Evolutionary conservation across 2,329 filamentous ascomycete genomes (phyloP), one percentile per base, ranked within the genome.

Genomic region (Colletotrichum caudatum): DNA sequence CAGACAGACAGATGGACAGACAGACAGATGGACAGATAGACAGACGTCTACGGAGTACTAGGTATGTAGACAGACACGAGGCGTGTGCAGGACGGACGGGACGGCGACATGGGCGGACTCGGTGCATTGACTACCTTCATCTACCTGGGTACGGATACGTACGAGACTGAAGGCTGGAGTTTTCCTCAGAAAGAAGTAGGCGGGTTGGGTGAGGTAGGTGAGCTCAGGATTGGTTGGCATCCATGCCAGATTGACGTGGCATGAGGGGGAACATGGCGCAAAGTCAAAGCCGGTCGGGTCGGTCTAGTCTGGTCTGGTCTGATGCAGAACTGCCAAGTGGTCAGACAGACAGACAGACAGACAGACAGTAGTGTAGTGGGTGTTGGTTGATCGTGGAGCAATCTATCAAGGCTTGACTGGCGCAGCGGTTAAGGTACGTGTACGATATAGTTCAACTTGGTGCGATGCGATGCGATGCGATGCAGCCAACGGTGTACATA

Each of bases 331-430:
- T 29, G 29, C 29, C 29, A 29, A 29, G 29, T 4, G 29, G 29
- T 4, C 3, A 29, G 26, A 29, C 3, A 29, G 26, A 29, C 3
- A 29, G 29, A 29, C 3, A 29, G 26, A 29, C 3, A 29, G 26
- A 29, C 3, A 29, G 29, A 29, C 29, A 29, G 29, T 29, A 29
- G 29, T 4, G 29, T 4, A 29, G 29, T 29, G 29, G 5, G 29
- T 29, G 29, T 4, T 29, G 3, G 29, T 29, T 18, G n/a, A 9
- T 62, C 58, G 39, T 64, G 69, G 69, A 59, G 58, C 65, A 69
- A 50, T 64, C 65, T 54, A 37, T 9, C 11, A 9, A 60, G 69
- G 54, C 65, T 60, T 44, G 69, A 71, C 69, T 65, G 64, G 59
- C 64, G 39, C 26, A 46, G 26, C 44, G 64, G 51, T 37, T 66